Evolutionary conservation across 495 filamentous ascomycete genomes (phyloP), one percentile per base, ranked within the genome.

Genomic region (Daldinia caldariorum): DNA sequence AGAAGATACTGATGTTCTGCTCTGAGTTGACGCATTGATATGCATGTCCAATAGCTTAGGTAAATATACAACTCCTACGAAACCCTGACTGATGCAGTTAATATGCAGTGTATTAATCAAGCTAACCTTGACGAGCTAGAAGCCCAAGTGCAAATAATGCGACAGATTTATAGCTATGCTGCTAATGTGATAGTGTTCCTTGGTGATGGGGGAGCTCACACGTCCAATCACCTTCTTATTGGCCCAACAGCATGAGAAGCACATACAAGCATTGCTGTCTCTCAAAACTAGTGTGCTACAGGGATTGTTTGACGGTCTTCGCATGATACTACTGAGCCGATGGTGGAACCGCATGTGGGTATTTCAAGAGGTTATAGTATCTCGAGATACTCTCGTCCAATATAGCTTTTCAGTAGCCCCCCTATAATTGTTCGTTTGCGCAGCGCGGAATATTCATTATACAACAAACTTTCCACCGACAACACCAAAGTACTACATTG

Each of bases 311-410:
- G 41, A 45, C 0, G 41, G 20, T 4, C 16, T 45, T 45, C 16
- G 41, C 3, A 45, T 45, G 41, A 45, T 45, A 6, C 41, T 20
- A 3, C 9, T 45, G 3, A 20, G 41, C 18, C 16, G 16, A 6
- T 45, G 41, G 41, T 45, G 41, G 41, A 45, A 45, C 10, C 41
- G 41, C 41, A 45, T 45, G 16, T 45, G 41, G 41, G 41, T 45
- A 9, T 45, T 45, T 16, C 16, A 45, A 45, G 16, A 45, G 41
- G 41, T 45, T 45, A 45, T 45, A 20, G 16, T 45, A 10, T 20
- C 41, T 9, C 16, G 16, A 45, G 9, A 3, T 3, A 16, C 9
- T 45, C 7, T 45, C 20, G 0, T 45, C 16, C 16, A 45, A 3
- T 20, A 45, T 45, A 6, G 41, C 8, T 20, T 1, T 10, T 45